phyloP scores from a whole-genome alignment of 2,329 filamentous ascomycete species.

The Dichotomopilus funicola region DNA sequence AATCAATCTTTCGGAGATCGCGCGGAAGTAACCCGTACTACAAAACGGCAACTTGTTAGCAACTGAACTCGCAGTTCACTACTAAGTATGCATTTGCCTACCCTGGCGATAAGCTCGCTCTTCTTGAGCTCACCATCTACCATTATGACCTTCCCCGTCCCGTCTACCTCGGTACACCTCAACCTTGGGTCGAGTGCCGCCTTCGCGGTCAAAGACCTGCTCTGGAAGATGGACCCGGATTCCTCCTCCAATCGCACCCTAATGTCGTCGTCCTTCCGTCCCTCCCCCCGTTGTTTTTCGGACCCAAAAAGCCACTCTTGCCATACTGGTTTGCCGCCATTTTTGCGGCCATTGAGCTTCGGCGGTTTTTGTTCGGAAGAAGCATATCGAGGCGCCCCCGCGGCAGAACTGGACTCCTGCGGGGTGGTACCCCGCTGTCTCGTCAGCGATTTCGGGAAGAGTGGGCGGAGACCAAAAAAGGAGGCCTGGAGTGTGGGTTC shows the following conservation, averaged over 20 bases:
- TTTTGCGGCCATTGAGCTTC: neutral
- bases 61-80: neutral
- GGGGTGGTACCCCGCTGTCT: slow-evolving; percentile 16
- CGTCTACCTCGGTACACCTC: slow-evolving; percentile 91
- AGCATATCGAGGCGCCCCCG: slow-evolving; percentile 23
- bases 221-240: slow-evolving; percentile 54
- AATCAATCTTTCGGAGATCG: slow-evolving; percentile 96
- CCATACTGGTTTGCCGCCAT: slow-evolving; percentile 33
- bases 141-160: slow-evolving; percentile 82
- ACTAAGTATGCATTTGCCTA: slow-evolving; percentile 7
- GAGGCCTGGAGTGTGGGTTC: slow-evolving; percentile 17
- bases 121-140: slow-evolving; percentile 92
- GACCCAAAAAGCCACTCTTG: slow-evolving; percentile 44
- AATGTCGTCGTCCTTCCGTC: slow-evolving; percentile 20
- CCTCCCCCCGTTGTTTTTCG: slow-evolving; percentile 28
- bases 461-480: slow-evolving; percentile 20
- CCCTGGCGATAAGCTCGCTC: slow-evolving; percentile 87
- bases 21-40: slow-evolving; percentile 89
- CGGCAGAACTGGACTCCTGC: slow-evolving; percentile 1
- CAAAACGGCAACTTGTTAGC: slow-evolving; percentile 17
- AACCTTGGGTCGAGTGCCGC: slow-evolving; percentile 78
- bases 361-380: slow-evolving; percentile 24
- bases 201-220: slow-evolving; percentile 65
- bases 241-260: slow-evolving; percentile 44
- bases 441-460: slow-evolving; percentile 25